Conservation (phyloP, 75 land plant species). For the Sequoiadendron giganteum region DNA sequence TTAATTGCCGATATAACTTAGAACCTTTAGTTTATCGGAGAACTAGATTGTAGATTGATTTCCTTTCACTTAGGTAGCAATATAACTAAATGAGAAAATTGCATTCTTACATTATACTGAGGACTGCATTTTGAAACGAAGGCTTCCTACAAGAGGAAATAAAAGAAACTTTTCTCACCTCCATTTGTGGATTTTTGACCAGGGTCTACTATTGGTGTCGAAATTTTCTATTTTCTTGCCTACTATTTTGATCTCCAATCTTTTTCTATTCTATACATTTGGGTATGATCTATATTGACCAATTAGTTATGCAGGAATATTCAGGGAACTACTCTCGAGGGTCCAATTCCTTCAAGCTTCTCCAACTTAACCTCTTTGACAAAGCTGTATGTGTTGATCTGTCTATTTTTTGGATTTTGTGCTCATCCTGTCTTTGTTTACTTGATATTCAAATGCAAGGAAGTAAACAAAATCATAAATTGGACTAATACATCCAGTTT, state of each 20-base stretch:
- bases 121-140: neutral
- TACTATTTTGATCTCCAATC: neutral
- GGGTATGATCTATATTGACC: neutral
- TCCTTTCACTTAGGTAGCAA: neutral
- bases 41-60: neutral
- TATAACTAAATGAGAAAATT: neutral
- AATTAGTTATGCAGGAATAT: slow-evolving; percentile 19
- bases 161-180: neutral
- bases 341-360: slow-evolving; percentile 40
- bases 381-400: slow-evolving; percentile 18
- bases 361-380: slow-evolving; percentile 23
- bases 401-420: neutral
- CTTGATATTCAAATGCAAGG: neutral
- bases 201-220: neutral
- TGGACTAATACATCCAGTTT: neutral
- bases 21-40: neutral
- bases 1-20: neutral
- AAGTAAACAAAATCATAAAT: neutral
- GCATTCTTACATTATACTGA: neutral
- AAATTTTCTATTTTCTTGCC: neutral
- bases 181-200: neutral
- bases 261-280: neutral
- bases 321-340: slow-evolving; percentile 29
- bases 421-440: neutral
- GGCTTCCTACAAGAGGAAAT: neutral